phyloP scores from a whole-genome alignment of 192 early-diverging fungal species.

The Helicostylum pulchrum region DNA sequence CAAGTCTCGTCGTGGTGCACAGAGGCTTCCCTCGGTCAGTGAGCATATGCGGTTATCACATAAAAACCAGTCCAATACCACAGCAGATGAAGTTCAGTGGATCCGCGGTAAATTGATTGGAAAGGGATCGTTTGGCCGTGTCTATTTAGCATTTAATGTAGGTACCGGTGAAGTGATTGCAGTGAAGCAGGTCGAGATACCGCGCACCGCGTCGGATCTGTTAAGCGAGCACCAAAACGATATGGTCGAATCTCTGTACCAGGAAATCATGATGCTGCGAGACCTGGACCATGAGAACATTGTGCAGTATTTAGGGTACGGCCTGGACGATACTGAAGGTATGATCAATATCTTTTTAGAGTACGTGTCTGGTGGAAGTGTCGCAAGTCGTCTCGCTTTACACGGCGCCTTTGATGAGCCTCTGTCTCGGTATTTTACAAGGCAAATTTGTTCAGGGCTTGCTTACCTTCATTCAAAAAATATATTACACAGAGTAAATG shows the following conservation, averaged over 20 bases:
- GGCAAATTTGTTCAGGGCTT: constrained; percentile 83
- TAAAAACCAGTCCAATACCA: constrained; percentile 26
- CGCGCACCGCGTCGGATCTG: constrained; percentile 41
- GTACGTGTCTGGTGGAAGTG: constrained; percentile 93
- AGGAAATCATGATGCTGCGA: constrained; percentile 73
- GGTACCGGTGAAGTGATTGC: constrained; percentile 79
- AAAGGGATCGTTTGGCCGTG: constrained; percentile 83
- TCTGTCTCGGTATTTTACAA: constrained; percentile 67
- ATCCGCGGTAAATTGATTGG: constrained; percentile 81
- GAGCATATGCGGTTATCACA: constrained; percentile 32
- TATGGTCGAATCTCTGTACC: constrained; percentile 62
- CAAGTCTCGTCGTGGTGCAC: constrained; percentile 27
- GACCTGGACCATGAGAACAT: constrained; percentile 91
- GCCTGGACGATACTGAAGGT: constrained; percentile 36
- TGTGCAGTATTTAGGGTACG: constrained; percentile 88
- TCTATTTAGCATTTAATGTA: constrained; percentile 75
- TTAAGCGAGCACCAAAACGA: constrained; percentile 43
- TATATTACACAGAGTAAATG: constrained; percentile 75
- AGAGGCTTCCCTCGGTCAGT: constrained; percentile 24
- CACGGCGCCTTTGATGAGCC: constrained; percentile 74
- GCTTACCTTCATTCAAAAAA: constrained; percentile 81
- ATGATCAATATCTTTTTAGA: constrained; percentile 95
- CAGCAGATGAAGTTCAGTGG: constrained; percentile 66
- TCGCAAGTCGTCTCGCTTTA: constrained; percentile 74
- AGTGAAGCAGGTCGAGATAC: constrained; percentile 80